These are phyloP conservation scores for Thalassia testudinum DNA, from an alignment of 116 monocot genomes.

Conservation along the genomic window DNA sequence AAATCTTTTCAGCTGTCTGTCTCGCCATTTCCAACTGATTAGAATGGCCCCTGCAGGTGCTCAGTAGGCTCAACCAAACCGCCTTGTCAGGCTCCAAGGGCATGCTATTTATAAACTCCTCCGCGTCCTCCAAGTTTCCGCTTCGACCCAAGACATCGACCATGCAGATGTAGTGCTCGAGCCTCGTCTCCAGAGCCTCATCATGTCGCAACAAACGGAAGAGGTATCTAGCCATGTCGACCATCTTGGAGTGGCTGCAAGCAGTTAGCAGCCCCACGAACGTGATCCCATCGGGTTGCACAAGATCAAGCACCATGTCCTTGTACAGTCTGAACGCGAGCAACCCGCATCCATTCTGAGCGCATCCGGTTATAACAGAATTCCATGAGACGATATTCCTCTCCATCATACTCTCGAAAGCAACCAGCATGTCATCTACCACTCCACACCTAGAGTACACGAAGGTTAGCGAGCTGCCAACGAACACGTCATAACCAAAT, in stretches of 20 bases:
- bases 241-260: constrained; percentile 70
- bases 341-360: constrained; percentile 50
- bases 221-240: constrained; percentile 45
- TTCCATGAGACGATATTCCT: constrained; percentile 83
- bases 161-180: constrained; percentile 65
- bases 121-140: constrained; percentile 58
- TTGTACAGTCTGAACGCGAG: constrained; percentile 28
- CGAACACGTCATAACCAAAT: constrained; percentile 40
- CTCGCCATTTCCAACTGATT: constrained; percentile 31
- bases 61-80: constrained; percentile 61
- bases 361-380: constrained; percentile 50
- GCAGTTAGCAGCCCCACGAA: constrained; percentile 55
- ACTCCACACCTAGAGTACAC: constrained; percentile 73
- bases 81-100: constrained; percentile 30
- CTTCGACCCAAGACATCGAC: constrained; percentile 61
- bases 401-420: constrained; percentile 29
- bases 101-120: constrained; percentile 45
- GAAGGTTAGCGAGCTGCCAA: constrained; percentile 58
- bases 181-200: constrained; percentile 20
- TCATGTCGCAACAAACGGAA: constrained; percentile 33
- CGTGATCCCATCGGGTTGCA: constrained; percentile 66
- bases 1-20: constrained; percentile 35
- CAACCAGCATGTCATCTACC: constrained; percentile 27
- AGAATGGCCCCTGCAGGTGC: constrained; percentile 45
- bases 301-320: constrained; percentile 23